Base-by-base conservation (phyloP, 176 grass and related monocot species). In the Coix lacrymajobi region DNA sequence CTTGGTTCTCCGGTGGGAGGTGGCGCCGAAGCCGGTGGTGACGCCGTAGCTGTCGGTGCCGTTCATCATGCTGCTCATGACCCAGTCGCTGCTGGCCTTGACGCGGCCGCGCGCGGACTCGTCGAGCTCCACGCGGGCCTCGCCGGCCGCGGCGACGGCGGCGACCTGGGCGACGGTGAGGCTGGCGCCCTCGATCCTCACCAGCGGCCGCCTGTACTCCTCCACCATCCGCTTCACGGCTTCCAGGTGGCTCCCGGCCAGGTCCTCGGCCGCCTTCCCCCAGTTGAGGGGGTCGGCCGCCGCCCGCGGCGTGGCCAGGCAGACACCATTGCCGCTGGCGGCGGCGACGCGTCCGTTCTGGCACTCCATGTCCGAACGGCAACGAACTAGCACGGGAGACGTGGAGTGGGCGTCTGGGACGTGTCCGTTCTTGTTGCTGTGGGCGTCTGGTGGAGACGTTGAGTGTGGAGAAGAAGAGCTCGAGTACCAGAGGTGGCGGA, bases 21-120 rank as follows among this genome's bases (percentile, higher is more conserved):
- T 97, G 76, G 94, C 92, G 4, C 94, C 94, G 29, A 97, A 97
- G 22, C 94, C 94, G 11, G 94, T 97, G 33, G 94, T 97, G 66
- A 97, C 92, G 0, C 94, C 94, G 60, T 97, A 97, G 85, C 92
- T 93, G 79, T 97, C 94, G 60, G 90, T 97, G 79, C 94, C 94
- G 15, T 91, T 89, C 16, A 65, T 77, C 94, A 97, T 89, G 77
- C 95, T 92, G 61, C 87, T 86, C 81, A 94, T 71, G 71, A 97
- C 91, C 95, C 95, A 97, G 16, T 89, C 88, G 74, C 86, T 97
- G 80, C 95, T 97, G 43, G 86, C 92, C 81, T 88, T 92, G 73
- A 97, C 95, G 8, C 95, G 77, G 19, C 71, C 84, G 15, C 92
- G 87, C 2, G 90, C 86, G 29, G 90, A 74, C 57, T 97, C 92